Percentiles rank a stretch among this genome's conserved stretches.
Conservation (phyloP, 2,329 filamentous ascomycete genomes). For the Epicoccum sorghinum region DNA sequence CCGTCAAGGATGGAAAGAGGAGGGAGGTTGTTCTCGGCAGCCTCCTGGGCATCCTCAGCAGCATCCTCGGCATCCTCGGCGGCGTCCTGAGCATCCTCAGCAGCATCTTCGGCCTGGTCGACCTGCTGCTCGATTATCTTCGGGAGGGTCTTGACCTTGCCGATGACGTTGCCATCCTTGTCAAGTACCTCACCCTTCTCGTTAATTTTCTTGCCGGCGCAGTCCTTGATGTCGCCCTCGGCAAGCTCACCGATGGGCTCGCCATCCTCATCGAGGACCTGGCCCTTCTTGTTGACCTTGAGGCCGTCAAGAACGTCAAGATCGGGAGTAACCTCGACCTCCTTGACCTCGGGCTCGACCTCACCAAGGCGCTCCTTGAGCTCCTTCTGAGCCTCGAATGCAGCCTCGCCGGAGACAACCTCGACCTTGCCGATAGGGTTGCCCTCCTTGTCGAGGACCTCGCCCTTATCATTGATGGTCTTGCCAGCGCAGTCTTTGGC, state of each 20-base stretch:
- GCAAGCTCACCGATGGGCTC: conserved; percentile 60
- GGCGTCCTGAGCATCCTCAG: conserved; percentile 39
- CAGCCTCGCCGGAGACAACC: conserved; percentile 56
- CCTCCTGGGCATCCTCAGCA: conserved; percentile 40
- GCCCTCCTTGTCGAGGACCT: conserved; percentile 58
- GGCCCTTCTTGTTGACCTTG: conserved; percentile 65
- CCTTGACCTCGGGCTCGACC: conserved; percentile 50
- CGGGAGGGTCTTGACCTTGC: conserved; percentile 62
- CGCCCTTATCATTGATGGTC: conserved; percentile 58
- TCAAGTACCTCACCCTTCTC: conserved; percentile 69
- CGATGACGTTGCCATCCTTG: conserved; percentile 67
- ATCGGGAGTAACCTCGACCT: conserved; percentile 50
- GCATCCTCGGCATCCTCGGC: conserved; percentile 43
- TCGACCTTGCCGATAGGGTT: conserved; percentile 58
- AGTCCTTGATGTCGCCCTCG: conserved; percentile 66
- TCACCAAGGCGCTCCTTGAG: conserved; percentile 55
- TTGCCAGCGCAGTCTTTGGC: conserved; percentile 53
- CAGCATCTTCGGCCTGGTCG: conserved; percentile 37
- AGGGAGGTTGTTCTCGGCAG: conserved; percentile 47
- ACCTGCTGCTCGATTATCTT: conserved; percentile 48
- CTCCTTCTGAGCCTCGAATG: conserved; percentile 57
- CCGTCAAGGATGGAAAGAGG: conserved; percentile 58
- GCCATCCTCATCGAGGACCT: conserved; percentile 59
- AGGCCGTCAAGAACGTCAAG: conserved; percentile 58
- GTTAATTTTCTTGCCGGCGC: conserved; percentile 70